Conservation (phyloP, 1,139 yeast genomes). For the Debaryomyces udenii region DNA sequence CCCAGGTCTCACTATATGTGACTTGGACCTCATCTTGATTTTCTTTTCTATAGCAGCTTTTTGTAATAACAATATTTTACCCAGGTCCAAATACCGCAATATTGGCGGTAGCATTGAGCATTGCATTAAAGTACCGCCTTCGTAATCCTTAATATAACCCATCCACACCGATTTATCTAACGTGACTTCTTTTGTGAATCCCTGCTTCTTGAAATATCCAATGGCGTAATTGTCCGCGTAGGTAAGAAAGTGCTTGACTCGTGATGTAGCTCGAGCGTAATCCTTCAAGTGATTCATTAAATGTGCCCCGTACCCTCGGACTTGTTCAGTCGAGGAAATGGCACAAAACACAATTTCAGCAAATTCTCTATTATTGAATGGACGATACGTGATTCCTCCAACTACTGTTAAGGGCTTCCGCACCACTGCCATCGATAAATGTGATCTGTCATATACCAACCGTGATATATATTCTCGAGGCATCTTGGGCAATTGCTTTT, state of each 20-base stretch:
- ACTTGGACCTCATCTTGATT: slow-evolving; percentile 74
- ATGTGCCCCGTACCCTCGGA: slow-evolving; percentile 98
- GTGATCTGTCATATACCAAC: slow-evolving; percentile 91
- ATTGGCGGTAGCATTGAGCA: slow-evolving; percentile 89
- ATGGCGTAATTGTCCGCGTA: slow-evolving; percentile 99
- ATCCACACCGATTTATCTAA: slow-evolving; percentile 88
- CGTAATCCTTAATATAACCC: slow-evolving; percentile 98
- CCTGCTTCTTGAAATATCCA: slow-evolving; percentile 97
- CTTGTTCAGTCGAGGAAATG: slow-evolving; percentile 95
- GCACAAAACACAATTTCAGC: slow-evolving; percentile 99
- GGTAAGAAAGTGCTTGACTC: slow-evolving; percentile 84
- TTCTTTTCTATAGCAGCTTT: slow-evolving; percentile 90
- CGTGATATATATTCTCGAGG: slow-evolving; percentile 96
- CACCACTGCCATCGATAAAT: slow-evolving; percentile 93
- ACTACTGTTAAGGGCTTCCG: slow-evolving; percentile 92
- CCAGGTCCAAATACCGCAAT: slow-evolving; percentile 80
- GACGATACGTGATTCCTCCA: slow-evolving; percentile 96
- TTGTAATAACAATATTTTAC: slow-evolving; percentile 80
- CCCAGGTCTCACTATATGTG: slow-evolving; percentile 84
- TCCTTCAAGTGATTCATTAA: slow-evolving; percentile 96
- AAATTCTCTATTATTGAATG: slow-evolving; percentile 85
- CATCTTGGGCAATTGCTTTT: slow-evolving; percentile 97
- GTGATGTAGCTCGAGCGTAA: slow-evolving; percentile 87
- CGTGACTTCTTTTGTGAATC: slow-evolving; percentile 92
- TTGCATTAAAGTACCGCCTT: slow-evolving; percentile 98